Evolutionary conservation across 768 basidiomycete species (phyloP), one percentile per base, ranked within the genome.

Genomic region (Phanerodontia chrysosporium): DNA sequence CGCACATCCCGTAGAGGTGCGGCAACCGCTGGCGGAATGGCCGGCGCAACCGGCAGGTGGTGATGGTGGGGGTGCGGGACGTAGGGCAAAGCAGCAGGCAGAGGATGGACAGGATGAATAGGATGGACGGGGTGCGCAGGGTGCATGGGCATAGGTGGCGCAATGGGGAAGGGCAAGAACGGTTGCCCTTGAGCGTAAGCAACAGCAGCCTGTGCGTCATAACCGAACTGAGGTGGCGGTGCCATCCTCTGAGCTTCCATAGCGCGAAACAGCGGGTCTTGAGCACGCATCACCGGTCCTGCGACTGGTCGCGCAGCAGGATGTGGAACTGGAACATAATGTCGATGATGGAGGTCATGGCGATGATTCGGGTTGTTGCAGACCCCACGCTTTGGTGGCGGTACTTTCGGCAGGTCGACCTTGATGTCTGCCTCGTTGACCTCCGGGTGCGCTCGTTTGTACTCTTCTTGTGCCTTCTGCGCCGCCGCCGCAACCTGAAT

Each of bases 401-500:
- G n/a, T n/a, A n/a, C 62, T 62, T 9, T 65, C 55, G 86, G 89
- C 3, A 86, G 64, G 49, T 91, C 91, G 35, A 92, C 80, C 62
- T 83, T 80, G 66, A 93, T 74, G 27, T 76, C 78, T 18, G 79
- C 73, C 18, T 83, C 81, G 42, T 83, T 77, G 24, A 84, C 76
- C 22, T 92, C 86, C 0, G 90, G 89, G 46, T 89, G 78, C 3
- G 78, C 72, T 27, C 70, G 71, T 63, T 81, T 82, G 67, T 83
- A 82, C 22, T 87, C 79, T n/a, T 78, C 81, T n/a, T 85, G 68
- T 0, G 90, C 89, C 52, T 73, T 77, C 65, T 87, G 80, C 13
- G 83, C 84, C 0, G 90, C 91, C 52, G 75, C 80, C 52, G 81
- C 80, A 36, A 92, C 89, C 90, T 91, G n/a, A 54, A 1, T 27